Percentiles rank a stretch among this genome's conserved stretches.
Conservation (phyloP, 176 grass and related monocot species). For the Paspalum vaginatum region DNA sequence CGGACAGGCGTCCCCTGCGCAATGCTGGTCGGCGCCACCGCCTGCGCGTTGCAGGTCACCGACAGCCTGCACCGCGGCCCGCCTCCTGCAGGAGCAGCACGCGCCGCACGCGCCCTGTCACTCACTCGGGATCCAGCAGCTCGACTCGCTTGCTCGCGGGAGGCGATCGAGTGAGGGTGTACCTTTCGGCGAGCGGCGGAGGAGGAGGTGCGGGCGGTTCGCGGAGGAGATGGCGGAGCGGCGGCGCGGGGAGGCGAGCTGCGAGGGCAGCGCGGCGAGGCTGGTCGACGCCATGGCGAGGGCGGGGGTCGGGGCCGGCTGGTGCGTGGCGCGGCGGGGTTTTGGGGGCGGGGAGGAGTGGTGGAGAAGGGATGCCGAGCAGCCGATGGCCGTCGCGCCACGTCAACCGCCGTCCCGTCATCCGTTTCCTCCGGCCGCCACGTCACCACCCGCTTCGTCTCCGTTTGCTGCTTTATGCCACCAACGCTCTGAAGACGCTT, state of each 20-base stretch:
- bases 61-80: slow-evolving; percentile 45
- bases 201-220: slow-evolving; percentile 13
- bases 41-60: slow-evolving; percentile 73
- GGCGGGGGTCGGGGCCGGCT: neutral
- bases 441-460: slow-evolving; percentile 7
- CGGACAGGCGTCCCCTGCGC: slow-evolving; percentile 91
- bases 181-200: slow-evolving; percentile 37
- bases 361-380: slow-evolving; percentile 49
- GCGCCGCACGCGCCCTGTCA: neutral
- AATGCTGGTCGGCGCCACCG: slow-evolving; percentile 69
- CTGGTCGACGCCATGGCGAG: slow-evolving; percentile 52
- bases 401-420: slow-evolving; percentile 52
- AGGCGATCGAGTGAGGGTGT: neutral
- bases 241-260: slow-evolving; percentile 49
- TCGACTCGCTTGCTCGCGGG: neutral
- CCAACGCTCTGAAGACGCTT: fast-evolving
- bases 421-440: slow-evolving; percentile 16
- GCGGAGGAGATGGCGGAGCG: slow-evolving; percentile 11
- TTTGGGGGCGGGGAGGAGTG: slow-evolving; percentile 42
- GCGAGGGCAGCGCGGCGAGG: slow-evolving; percentile 58
- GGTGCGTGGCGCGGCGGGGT: slow-evolving; percentile 3
- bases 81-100: slow-evolving; percentile 50
- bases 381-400: slow-evolving; percentile 80
- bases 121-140: neutral
- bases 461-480: neutral